Percentiles rank a stretch among this genome's conserved stretches.
phyloP scores from a whole-genome alignment of 371 early-diverging fungal species.

The Sporodiniella umbellata region DNA sequence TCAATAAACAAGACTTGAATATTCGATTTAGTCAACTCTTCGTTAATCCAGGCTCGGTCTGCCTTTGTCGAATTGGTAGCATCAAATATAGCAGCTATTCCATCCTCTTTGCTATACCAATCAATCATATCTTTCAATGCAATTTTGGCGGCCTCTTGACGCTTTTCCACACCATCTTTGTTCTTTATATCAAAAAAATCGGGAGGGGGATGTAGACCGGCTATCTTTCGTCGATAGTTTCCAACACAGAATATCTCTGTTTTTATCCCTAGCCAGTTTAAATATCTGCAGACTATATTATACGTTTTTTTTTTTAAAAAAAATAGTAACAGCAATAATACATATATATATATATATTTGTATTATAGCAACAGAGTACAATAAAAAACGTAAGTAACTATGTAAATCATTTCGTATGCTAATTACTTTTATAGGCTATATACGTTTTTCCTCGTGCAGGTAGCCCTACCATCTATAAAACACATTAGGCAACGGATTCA shows the following conservation, averaged over 20 bases:
- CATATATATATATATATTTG: no score
- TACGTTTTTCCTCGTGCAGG: slow-evolving; percentile 91
- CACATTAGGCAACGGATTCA: not conserved
- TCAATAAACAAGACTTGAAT: slow-evolving; percentile 95
- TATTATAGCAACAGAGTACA: no score
- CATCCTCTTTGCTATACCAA: slow-evolving; percentile 80
- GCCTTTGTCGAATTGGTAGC: slow-evolving; percentile 94
- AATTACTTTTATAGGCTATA: slow-evolving; percentile 85
- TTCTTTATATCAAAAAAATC: slow-evolving; percentile 90
- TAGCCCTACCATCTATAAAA: slow-evolving; percentile 75
- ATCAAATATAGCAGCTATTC: slow-evolving; percentile 89
- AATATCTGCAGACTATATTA: slow-evolving; percentile 76
- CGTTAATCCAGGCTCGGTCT: slow-evolving; percentile 71
- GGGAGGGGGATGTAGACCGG: slow-evolving; percentile 77
- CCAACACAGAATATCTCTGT: slow-evolving; percentile 92
- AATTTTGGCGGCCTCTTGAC: slow-evolving; percentile 76
- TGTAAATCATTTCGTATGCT: no score
- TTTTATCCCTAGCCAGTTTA: slow-evolving; percentile 93
- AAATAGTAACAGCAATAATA: no score
- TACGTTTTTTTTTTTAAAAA: no score
- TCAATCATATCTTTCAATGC: slow-evolving; percentile 86
- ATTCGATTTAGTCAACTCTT: slow-evolving; percentile 58
- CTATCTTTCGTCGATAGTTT: slow-evolving; percentile 84
- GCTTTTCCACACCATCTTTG: slow-evolving; percentile 61
- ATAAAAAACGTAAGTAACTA: no score